Base-by-base conservation (phyloP, 2,329 filamentous ascomycete species). In the Colletotrichum sp. region DNA sequence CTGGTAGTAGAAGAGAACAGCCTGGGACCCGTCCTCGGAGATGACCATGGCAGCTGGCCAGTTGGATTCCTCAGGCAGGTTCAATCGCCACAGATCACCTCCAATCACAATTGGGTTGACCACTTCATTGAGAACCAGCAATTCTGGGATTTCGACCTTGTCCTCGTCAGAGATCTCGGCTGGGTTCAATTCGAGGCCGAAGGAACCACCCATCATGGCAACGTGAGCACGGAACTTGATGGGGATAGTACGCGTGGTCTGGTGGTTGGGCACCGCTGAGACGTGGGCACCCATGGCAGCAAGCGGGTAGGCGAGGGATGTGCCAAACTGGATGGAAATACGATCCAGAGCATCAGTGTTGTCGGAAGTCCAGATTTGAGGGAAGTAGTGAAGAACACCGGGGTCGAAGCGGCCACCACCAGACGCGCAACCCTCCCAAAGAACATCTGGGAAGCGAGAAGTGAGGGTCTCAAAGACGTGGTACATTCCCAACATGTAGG, bases 141-240 rank as follows among this genome's bases (percentile, higher is more conserved):
- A 84, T 0, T 80, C 85, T 0, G 92, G 92, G 1, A 94, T 86
- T 34, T 86, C 85, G 0, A 84, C 86, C 63, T 84, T 86, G n/a
- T 93, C 92, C 15, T 88, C 88, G 0, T 85, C 85, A 0, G 83
- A 82, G 8, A 92, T 87, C 9, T 89, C 85, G 0, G 83, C 84
- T 0, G 92, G 92, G 79, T 93, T 87, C 9, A 94, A 87, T 80
- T 94, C 92, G 13, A 93, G 87, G 0, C 92, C 92, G 78, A 93
- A 93, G 0, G 90, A 92, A 3, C 92, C 92, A 71, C 92, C 92
- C 92, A 93, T 93, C 86, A 93, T 91, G 8, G 92, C 92, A 0
- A 93, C 92, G 71, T 93, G 92, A 0, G 90, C 91, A 39, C 92
- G 90, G 84, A 93, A 93, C 2, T 82, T 81, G 15, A 93, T 86